phyloP scores from a whole-genome alignment of 208 protist species.

The Trichomonas vaginalis region DNA sequence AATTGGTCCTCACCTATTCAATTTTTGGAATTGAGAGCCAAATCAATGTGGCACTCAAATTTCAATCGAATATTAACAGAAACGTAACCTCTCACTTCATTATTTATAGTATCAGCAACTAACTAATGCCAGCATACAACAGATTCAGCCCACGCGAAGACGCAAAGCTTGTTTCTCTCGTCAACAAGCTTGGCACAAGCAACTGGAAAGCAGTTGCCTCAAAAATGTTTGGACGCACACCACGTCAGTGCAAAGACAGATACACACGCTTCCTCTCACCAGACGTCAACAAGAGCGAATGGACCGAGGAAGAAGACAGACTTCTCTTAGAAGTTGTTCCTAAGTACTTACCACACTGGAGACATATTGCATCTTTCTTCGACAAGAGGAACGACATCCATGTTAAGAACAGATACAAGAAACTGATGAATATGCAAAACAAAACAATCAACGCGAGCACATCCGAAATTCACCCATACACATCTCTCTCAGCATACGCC shows the following conservation, averaged over 20 bases:
- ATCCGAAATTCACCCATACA: too few relatives aligned
- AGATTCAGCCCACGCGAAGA: not conserved
- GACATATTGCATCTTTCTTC: not conserved
- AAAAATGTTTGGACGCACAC: not conserved
- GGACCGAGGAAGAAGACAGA: not conserved
- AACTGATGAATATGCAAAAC: not conserved
- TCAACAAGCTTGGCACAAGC: not conserved
- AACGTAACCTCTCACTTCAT: too few relatives aligned
- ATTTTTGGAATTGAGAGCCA: too few relatives aligned
- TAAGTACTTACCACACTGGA: not conserved
- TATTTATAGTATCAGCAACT: too few relatives aligned
- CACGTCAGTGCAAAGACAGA: not conserved
- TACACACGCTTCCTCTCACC: not conserved
- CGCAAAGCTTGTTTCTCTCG: not conserved
- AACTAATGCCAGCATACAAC: not conserved
- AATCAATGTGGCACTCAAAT: too few relatives aligned
- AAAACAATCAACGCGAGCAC: not conserved
- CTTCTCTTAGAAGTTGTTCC: not conserved
- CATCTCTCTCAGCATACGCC: too few relatives aligned
- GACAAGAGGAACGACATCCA: not conserved
- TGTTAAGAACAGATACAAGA: not conserved
- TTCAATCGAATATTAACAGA: too few relatives aligned
- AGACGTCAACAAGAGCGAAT: not conserved
- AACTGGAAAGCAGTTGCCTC: not conserved
- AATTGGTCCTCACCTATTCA: too few relatives aligned